Evolutionary conservation across 805 yeast species (phyloP).

Genomic region (Schwanniomyces vanrijiae): DNA sequence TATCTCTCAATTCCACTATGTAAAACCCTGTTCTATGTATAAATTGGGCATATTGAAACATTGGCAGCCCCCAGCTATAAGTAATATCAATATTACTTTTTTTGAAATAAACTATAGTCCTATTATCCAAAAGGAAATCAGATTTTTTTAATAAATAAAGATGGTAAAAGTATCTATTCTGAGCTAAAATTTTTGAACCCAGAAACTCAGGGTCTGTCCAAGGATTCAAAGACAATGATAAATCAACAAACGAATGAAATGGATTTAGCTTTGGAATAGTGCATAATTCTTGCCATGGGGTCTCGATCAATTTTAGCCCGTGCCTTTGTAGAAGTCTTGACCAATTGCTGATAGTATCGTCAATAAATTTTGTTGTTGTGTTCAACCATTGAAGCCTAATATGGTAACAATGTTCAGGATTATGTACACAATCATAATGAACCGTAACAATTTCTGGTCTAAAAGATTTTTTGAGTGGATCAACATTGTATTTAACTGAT

Average conservation of each 20-base stretch:
- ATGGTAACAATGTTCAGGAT: slow-evolving; percentile 93
- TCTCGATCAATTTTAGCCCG: slow-evolving; percentile 76
- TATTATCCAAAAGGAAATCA: slow-evolving; percentile 79
- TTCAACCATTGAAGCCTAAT: slow-evolving; percentile 90
- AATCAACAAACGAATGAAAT: slow-evolving; percentile 79
- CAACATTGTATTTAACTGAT: slow-evolving; percentile 69
- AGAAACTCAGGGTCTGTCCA: slow-evolving; percentile 60
- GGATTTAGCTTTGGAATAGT: slow-evolving; percentile 77
- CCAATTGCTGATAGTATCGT: slow-evolving; percentile 49
- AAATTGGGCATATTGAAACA: slow-evolving; percentile 81
- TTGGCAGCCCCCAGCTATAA: slow-evolving; percentile 91
- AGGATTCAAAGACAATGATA: slow-evolving; percentile 68
- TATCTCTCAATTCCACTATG: slow-evolving; percentile 80
- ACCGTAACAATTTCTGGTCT: slow-evolving; percentile 77
- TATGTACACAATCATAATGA: slow-evolving; percentile 89
- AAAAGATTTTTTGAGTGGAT: slow-evolving; percentile 67
- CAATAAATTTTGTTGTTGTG: slow-evolving; percentile 69
- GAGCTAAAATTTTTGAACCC: slow-evolving; percentile 37
- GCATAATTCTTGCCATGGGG: slow-evolving; percentile 88
- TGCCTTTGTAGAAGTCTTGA: slow-evolving; percentile 81
- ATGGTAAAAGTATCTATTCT: slow-evolving; percentile 74
- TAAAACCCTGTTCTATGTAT: slow-evolving; percentile 88
- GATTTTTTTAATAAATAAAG: slow-evolving; percentile 64
- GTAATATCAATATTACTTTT: slow-evolving; percentile 60
- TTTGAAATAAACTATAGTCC: slow-evolving; percentile 65